Evolutionary conservation across 2,329 filamentous ascomycete species (phyloP).

Genomic region (Aspergillus fructus): DNA sequence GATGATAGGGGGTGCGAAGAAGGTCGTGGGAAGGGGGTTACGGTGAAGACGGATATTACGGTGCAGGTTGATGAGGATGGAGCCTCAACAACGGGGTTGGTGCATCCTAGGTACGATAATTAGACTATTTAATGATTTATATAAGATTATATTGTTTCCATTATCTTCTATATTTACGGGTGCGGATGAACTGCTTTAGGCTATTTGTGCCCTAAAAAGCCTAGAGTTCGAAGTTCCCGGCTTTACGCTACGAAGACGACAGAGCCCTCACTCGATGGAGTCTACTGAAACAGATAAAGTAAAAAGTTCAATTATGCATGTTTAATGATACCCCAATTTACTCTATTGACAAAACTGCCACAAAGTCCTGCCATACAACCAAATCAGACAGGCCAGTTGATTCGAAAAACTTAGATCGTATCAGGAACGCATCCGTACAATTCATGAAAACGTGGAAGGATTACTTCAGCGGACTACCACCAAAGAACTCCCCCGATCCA

Average conservation of each 20-base stretch:
- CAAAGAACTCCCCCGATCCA: conserved; percentile 39
- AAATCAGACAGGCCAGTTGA: background rate
- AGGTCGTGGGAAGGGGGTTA: conserved; percentile 19
- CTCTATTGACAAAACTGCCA: conserved; percentile 2
- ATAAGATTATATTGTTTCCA: background rate
- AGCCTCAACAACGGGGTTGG: background rate
- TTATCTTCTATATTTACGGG: background rate
- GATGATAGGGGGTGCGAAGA: background rate
- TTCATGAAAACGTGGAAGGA: background rate
- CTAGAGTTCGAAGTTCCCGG: no score
- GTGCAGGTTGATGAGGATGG: conserved; percentile 24
- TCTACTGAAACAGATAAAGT: background rate
- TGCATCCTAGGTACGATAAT: background rate
- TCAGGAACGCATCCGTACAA: background rate
- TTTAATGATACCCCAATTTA: conserved; percentile 2
- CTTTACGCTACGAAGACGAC: background rate
- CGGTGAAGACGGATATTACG: conserved; percentile 33
- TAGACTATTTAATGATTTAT: background rate
- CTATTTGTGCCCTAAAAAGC: background rate
- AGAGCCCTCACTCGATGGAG: no score
- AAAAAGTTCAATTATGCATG: background rate
- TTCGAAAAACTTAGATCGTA: background rate
- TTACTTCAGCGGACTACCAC: conserved; percentile 40
- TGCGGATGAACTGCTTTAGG: background rate
- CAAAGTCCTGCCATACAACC: background rate